phyloP scores from a whole-genome alignment of 192 early-diverging fungal genomes.

The Coemansia asiatica region DNA sequence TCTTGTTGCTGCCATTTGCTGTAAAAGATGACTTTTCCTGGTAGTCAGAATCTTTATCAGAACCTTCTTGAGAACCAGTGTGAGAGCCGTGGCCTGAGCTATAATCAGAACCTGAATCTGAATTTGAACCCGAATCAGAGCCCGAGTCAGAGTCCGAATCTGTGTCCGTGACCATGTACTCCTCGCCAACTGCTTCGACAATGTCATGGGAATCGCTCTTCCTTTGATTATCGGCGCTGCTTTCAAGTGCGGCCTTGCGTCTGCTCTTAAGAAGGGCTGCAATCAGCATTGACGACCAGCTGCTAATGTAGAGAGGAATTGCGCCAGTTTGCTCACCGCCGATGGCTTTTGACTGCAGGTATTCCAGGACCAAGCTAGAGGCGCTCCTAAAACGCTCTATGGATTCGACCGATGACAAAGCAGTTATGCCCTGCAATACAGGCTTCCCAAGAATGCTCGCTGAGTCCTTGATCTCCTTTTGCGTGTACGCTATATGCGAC shows the following conservation, averaged over 20 bases:
- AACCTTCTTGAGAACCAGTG: not conserved
- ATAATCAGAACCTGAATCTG: not conserved
- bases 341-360: constrained; percentile 35
- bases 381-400: constrained; percentile 20
- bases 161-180: not conserved
- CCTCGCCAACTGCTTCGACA: not conserved
- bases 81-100: not conserved
- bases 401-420: constrained; percentile 23
- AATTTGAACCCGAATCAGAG: not conserved
- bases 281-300: constrained; percentile 40
- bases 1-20: not conserved
- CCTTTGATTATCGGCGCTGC: not conserved
- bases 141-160: constrained; percentile 3
- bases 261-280: constrained; percentile 33
- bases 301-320: constrained; percentile 36
- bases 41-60: not conserved
- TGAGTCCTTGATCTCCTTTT: not conserved
- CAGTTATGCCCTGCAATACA: constrained; percentile 12
- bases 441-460: not conserved
- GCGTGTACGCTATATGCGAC: constrained; percentile 53
- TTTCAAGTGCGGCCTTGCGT: not conserved
- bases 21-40: not conserved
- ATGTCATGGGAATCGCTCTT: not conserved
- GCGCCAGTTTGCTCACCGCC: constrained; percentile 37
- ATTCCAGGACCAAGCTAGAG: constrained; percentile 24